phyloP scores from a whole-genome alignment of 768 basidiomycete species.

The Mycena polygramma region DNA sequence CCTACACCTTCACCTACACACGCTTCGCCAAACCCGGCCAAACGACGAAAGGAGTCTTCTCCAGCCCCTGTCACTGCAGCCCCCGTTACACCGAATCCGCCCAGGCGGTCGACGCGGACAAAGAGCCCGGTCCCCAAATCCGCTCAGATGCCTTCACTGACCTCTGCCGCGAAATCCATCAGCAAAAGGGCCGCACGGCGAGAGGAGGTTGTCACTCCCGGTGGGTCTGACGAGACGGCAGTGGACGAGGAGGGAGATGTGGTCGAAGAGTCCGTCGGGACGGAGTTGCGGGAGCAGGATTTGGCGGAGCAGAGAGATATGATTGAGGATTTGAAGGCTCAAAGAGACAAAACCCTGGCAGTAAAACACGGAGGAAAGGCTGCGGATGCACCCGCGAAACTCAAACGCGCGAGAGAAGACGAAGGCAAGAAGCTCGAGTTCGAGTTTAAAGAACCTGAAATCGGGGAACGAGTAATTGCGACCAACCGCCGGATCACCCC shows the following conservation, averaged over 20 bases:
- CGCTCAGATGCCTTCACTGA: constrained; percentile 48
- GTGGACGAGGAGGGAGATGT: constrained; percentile 76
- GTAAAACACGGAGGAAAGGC: constrained; percentile 43
- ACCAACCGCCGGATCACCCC: constrained; percentile 79
- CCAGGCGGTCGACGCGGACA: constrained; percentile 54
- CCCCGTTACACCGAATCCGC: constrained; percentile 59
- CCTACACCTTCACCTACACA: constrained; percentile 58
- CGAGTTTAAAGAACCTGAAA: constrained; percentile 78
- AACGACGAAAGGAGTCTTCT: constrained; percentile 77
- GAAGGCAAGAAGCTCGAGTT: constrained; percentile 67
- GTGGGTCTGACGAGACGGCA: constrained; percentile 71
- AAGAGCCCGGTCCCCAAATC: constrained; percentile 57
- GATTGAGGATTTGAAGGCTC: constrained; percentile 78
- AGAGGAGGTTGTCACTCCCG: constrained; percentile 54
- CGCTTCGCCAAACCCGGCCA: constrained; percentile 61
- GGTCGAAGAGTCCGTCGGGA: constrained; percentile 68
- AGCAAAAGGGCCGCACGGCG: constrained; percentile 47
- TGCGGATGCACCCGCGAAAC: constrained; percentile 44
- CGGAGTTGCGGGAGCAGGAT: constrained; percentile 76
- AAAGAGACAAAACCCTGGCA: constrained; percentile 58
- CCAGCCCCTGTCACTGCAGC: constrained; percentile 55
- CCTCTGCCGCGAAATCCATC: constrained; percentile 52
- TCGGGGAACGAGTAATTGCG: constrained; percentile 62
- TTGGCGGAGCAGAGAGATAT: constrained; percentile 83
- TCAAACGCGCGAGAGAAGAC: constrained; percentile 69